These are phyloP conservation scores for Gorgonomyces haynaldii DNA, from an alignment of 192 early-diverging fungal species.

Conservation along the genomic window DNA sequence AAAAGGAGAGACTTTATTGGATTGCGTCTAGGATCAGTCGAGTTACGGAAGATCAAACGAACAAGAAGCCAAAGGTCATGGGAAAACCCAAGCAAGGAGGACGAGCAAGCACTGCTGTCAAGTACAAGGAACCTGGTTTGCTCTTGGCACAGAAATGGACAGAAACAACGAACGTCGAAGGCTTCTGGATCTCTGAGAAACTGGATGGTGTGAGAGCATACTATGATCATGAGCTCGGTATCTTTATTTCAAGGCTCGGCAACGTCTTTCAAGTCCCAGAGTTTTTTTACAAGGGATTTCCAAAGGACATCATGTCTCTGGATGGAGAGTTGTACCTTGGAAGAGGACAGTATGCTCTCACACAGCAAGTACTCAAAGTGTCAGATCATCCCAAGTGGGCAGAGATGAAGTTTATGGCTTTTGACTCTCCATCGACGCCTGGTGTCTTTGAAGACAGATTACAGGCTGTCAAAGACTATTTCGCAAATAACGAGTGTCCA, in stretches of 20 bases:
- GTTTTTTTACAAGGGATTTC: slow-evolving; percentile 33
- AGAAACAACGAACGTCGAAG: slow-evolving; percentile 38
- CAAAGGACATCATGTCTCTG: slow-evolving; percentile 37
- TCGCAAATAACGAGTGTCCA: slow-evolving; percentile 5
- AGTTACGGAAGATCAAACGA: no score
- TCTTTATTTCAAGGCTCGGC: slow-evolving; percentile 43
- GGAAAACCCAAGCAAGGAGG: no score
- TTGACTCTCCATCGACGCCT: slow-evolving; percentile 44
- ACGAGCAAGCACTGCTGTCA: no score
- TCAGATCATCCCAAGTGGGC: slow-evolving; percentile 31
- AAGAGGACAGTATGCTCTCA: slow-evolving; percentile 23
- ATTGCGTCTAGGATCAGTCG: no score
- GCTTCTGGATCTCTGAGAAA: slow-evolving; percentile 66
- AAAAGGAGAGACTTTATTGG: no score
- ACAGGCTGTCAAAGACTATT: slow-evolving; percentile 27
- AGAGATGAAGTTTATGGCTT: slow-evolving; percentile 43
- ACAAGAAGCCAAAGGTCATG: no score
- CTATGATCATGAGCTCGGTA: slow-evolving; percentile 36
- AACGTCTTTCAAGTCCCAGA: slow-evolving; percentile 47
- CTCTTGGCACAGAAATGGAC: slow-evolving; percentile 19
- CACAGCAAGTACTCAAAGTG: slow-evolving; percentile 13
- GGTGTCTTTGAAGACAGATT: slow-evolving; percentile 42
- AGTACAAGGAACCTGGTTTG: no score
- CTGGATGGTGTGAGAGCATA: slow-evolving; percentile 58
- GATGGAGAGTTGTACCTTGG: slow-evolving; percentile 65